These are phyloP conservation scores for Ceratobasidium sp. DNA, from an alignment of 1,284 basidiomycete genomes.

Conservation along the genomic window DNA sequence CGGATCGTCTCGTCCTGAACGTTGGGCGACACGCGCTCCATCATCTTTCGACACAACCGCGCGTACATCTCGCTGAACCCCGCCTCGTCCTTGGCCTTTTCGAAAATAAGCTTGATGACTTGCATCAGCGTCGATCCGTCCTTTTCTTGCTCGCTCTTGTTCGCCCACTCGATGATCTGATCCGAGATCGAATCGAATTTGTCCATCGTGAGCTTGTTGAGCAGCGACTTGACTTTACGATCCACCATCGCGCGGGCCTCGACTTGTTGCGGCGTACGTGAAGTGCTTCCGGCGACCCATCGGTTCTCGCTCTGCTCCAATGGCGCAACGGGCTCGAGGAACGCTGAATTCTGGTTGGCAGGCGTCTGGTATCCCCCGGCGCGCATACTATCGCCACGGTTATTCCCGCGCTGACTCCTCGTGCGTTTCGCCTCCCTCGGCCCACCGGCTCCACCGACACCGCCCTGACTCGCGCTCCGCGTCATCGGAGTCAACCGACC, in stretches of 20 bases:
- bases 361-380: conserved; percentile 42
- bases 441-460: conserved; percentile 64
- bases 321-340: conserved; percentile 77
- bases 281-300: conserved; percentile 73
- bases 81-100: conserved; percentile 97
- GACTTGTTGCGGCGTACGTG: conserved; percentile 48
- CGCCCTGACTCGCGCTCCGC: conserved; percentile 82
- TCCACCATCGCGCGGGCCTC: conserved; percentile 82
- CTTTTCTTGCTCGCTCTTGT: conserved; percentile 92
- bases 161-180: conserved; percentile 94
- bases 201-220: conserved; percentile 98
- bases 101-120: conserved; percentile 96
- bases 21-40: conserved; percentile 87
- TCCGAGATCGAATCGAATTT: conserved; percentile 96
- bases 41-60: conserved; percentile 92
- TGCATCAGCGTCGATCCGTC: conserved; percentile 95
- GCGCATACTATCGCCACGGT: conserved; percentile 58
- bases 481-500: conserved; percentile 71
- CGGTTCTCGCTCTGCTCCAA: conserved; percentile 85
- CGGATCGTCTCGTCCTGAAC: conserved; percentile 90
- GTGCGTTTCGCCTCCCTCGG: conserved; percentile 66
- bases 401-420: conserved; percentile 77
- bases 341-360: not conserved
- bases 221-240: conserved; percentile 91
- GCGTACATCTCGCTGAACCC: conserved; percentile 98